phyloP scores from a whole-genome alignment of 2,329 filamentous ascomycete genomes.

The Beauveria bassiana region DNA sequence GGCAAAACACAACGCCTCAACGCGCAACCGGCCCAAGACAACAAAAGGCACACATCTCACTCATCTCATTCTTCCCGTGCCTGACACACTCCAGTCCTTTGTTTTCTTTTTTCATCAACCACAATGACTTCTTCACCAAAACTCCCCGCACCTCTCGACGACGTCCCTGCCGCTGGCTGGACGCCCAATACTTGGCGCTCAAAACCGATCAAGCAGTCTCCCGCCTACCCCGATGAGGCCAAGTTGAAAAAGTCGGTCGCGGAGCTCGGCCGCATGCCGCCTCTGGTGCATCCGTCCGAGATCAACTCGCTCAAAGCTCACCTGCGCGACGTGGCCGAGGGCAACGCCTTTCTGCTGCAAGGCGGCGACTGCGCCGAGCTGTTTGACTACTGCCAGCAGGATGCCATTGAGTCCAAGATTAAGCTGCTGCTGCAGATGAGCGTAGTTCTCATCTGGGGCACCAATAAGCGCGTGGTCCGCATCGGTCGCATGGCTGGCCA shows the following conservation, averaged over 20 bases:
- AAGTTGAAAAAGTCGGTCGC: slow-evolving; percentile 52
- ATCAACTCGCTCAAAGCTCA: slow-evolving; percentile 72
- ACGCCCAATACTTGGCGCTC: slow-evolving; percentile 62
- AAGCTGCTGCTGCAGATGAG: slow-evolving; percentile 97
- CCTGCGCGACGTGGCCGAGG: slow-evolving; percentile 78
- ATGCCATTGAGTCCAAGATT: slow-evolving; percentile 89
- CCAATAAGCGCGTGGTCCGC: slow-evolving; percentile 73
- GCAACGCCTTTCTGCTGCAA: slow-evolving; percentile 89
- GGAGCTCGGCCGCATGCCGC: slow-evolving; percentile 63
- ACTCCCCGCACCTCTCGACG: not conserved
- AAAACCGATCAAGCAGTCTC: slow-evolving; percentile 72
- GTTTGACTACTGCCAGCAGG: slow-evolving; percentile 90
- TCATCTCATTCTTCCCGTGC: no score
- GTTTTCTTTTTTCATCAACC: no score
- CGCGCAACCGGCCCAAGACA: no score
- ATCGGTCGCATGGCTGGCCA: slow-evolving; percentile 96
- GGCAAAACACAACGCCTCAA: no score
- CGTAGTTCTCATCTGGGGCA: slow-evolving; percentile 86
- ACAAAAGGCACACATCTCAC: no score
- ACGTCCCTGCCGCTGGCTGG: slow-evolving; percentile 33
- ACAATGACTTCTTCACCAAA: slow-evolving; percentile 3
- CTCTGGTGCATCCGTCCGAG: slow-evolving; percentile 71
- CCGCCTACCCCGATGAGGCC: slow-evolving; percentile 56
- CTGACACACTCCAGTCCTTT: not conserved
- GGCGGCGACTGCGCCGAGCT: slow-evolving; percentile 96